Conservation (phyloP, 768 basidiomycete species). For the Tylopilus vinaceipallidus region DNA sequence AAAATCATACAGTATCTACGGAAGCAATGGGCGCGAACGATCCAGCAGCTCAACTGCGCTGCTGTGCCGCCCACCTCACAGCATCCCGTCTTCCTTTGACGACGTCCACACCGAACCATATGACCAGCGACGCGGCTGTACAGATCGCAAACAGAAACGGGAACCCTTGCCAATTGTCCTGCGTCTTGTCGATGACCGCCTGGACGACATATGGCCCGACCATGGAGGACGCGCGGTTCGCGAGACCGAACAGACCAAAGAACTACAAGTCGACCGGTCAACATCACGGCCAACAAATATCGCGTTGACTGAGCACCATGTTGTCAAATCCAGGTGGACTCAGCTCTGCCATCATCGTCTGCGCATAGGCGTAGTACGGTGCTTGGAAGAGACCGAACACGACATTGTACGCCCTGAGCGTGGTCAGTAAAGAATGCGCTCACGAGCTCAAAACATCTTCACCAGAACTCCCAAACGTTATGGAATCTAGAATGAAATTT, state of each 20-base stretch:
- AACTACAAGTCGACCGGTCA: slow-evolving; percentile 50
- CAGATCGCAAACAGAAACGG: slow-evolving; percentile 81
- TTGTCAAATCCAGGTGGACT: slow-evolving; percentile 87
- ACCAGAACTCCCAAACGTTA: slow-evolving; percentile 89
- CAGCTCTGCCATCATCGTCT: slow-evolving; percentile 88
- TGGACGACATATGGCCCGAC: slow-evolving; percentile 86
- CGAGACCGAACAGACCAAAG: slow-evolving; percentile 84
- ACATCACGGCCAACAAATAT: neutral
- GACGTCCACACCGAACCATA: slow-evolving; percentile 75
- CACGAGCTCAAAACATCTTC: slow-evolving; percentile 14
- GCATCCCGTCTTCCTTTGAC: slow-evolving; percentile 62
- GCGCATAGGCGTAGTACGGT: slow-evolving; percentile 84
- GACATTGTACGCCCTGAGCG: slow-evolving; percentile 69
- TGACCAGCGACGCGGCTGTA: slow-evolving; percentile 59
- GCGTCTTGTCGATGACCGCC: slow-evolving; percentile 70
- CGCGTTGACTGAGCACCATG: slow-evolving; percentile 42
- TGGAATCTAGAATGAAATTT: slow-evolving; percentile 51
- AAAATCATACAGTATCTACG: too few relatives aligned
- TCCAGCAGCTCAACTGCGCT: too few relatives aligned
- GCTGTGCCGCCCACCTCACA: slow-evolving; percentile 49
- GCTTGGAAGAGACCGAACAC: slow-evolving; percentile 82
- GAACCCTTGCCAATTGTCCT: slow-evolving; percentile 81
- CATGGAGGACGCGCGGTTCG: slow-evolving; percentile 83
- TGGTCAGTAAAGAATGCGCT: neutral
- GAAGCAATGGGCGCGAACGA: too few relatives aligned